These are phyloP conservation scores for Thraustochytrium sp. DNA, from an alignment of 352 stramenopile species.

Conservation along the genomic window DNA sequence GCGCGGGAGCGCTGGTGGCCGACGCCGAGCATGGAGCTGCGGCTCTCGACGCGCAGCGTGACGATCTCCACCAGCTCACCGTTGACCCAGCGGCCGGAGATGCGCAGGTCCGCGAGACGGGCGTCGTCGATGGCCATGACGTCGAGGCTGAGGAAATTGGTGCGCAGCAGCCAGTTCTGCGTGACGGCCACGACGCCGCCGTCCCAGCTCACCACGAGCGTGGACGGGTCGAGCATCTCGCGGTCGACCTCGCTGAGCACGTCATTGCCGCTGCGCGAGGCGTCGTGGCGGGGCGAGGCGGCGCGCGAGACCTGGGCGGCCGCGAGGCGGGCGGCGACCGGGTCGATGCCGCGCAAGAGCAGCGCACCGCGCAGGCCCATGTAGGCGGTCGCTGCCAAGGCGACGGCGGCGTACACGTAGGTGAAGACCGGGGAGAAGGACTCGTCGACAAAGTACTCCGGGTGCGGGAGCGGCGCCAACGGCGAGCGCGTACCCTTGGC, in stretches of 20 bases:
- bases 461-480: background rate
- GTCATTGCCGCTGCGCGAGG: background rate
- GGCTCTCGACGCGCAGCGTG: constrained; percentile 24
- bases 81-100: constrained; percentile 26
- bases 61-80: constrained; percentile 38
- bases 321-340: background rate
- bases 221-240: background rate
- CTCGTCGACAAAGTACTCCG: constrained; percentile 5
- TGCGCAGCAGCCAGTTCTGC: constrained; percentile 16
- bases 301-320: background rate
- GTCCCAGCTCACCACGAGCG: constrained; percentile 13
- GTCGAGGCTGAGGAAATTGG: constrained; percentile 27
- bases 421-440: constrained; percentile 5
- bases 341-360: background rate
- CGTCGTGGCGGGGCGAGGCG: background rate
- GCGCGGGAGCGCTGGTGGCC: background rate
- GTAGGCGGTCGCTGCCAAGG: background rate
- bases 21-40: background rate
- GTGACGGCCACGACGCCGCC: background rate
- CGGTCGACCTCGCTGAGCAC: background rate
- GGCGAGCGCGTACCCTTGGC: background rate
- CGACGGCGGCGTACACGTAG: background rate
- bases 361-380: background rate
- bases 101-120: background rate
- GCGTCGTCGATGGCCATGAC: constrained; percentile 18